Evolutionary conservation across 768 basidiomycete genomes (phyloP).

Genomic region (Podaxis carcinomalis): DNA sequence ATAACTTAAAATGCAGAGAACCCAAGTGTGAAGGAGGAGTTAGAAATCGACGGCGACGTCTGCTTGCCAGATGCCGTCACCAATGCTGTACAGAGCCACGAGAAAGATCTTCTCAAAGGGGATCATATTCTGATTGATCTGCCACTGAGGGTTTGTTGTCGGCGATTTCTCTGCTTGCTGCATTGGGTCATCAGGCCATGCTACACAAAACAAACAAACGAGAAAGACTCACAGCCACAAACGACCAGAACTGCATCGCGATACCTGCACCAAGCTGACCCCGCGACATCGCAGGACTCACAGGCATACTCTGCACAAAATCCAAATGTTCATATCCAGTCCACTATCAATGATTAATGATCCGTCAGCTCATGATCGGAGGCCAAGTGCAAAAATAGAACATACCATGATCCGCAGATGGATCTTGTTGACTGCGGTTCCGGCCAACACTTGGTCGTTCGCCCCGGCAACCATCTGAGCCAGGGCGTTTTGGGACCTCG

Average conservation of each 20-base stretch:
- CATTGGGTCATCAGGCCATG: conserved; percentile 4
- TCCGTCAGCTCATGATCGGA: neutral
- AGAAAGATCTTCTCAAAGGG: conserved; percentile 14
- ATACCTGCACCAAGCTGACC: conserved; percentile 35
- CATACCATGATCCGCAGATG: conserved; percentile 14
- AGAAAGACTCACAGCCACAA: conserved; percentile 6
- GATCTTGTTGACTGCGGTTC: conserved; percentile 5
- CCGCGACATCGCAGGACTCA: conserved; percentile 31
- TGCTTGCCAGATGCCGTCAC: conserved; percentile 15
- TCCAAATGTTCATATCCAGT: conserved; percentile 13
- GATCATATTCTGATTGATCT: conserved; percentile 2
- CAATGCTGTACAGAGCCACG: conserved; percentile 12
- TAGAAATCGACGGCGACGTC: conserved; percentile 14
- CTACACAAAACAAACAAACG: neutral
- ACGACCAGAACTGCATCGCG: conserved; percentile 19
- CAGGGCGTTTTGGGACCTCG: conserved; percentile 2
- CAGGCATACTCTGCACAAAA: conserved; percentile 7
- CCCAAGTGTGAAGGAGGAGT: neutral
- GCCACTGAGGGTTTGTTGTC: conserved; percentile 7
- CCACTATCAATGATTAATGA: conserved; percentile 12
- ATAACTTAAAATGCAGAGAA: neutral
- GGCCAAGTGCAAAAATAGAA: neutral
- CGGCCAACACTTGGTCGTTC: conserved; percentile 11
- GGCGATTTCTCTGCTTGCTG: neutral
- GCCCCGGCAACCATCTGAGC: conserved; percentile 11